Base-by-base conservation (phyloP, 2,329 filamentous ascomycete species). In the Paracorniculantispora psalliotae region DNA sequence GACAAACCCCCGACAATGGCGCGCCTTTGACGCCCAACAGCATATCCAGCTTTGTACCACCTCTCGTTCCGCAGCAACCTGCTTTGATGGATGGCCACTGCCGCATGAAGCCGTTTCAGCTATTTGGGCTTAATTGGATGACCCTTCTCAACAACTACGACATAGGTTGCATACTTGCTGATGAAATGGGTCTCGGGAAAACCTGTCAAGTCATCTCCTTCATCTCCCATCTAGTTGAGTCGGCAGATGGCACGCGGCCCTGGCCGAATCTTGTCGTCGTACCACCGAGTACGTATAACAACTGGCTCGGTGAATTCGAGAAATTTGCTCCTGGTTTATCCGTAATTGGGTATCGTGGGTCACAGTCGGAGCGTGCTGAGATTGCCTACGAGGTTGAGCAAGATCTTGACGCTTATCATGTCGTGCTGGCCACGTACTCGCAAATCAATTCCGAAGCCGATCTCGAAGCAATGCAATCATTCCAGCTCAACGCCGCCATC, bases 151-250 rank as follows among this genome's bases (percentile, higher is more conserved):
- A 91, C 75, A 81, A 87, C 55, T 86, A 90, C 60, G 81, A 86
- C 28, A 82, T 96, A 54, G 93, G 91, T 48, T 93, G 92, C 63
- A 97, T 99, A 59, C 79, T 99, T 19, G 94, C 94, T 1, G 94
- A 99, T 70, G 94, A 99, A 70, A 99, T 99, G 94, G 94, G 90
- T 54, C 78, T 93, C 43, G 94, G 94, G 48, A 99, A 99, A 79
- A 99, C 94, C 0, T 97, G 92, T 67, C 93, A 99, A 68, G 91
- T 97, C 62, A 96, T 99, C 65, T 87, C 91, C 0, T 91, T 99
- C 67, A 81, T 99, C 48, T 89, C 91, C 17, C 88, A 96, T 66
- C 78, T 99, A 26, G 85, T 90, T 17, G 85, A 92, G 68, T 83
- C 83, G 30, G 68, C 78, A 35, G 67, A 50, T 13, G 62, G 63